These are phyloP conservation scores for Candida caryicola DNA, from an alignment of 805 yeast genomes.

Conservation along the genomic window DNA sequence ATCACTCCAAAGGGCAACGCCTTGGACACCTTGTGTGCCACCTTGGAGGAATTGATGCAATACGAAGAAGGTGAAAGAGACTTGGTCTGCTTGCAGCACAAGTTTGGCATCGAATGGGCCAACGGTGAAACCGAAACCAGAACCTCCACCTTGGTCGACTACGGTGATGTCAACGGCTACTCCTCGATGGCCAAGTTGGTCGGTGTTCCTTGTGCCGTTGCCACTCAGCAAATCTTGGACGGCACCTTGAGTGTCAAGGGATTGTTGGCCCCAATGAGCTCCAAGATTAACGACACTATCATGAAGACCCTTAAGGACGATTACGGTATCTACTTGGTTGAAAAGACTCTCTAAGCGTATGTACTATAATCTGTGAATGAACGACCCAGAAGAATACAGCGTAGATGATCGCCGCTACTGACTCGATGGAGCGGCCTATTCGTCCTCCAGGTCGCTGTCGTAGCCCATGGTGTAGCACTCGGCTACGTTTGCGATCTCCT, in stretches of 20 bases:
- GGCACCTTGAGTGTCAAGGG: conserved; percentile 80
- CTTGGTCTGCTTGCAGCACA: conserved; percentile 92
- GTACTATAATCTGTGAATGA: conserved; percentile 14
- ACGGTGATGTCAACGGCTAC: conserved; percentile 85
- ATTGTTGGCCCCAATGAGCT: conserved; percentile 86
- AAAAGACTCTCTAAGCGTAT: conserved; percentile 36
- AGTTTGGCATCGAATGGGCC: conserved; percentile 95
- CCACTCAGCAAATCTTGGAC: conserved; percentile 77
- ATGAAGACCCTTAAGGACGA: conserved; percentile 89
- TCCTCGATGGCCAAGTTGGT: conserved; percentile 98
- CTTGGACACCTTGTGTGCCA: conserved; percentile 94
- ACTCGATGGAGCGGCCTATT: background rate
- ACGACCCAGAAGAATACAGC: conserved; percentile 11
- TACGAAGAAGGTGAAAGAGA: conserved; percentile 95
- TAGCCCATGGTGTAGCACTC: conserved; percentile 52
- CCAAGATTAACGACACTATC: conserved; percentile 86
- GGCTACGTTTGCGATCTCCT: conserved; percentile 43
- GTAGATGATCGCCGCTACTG: conserved; percentile 6
- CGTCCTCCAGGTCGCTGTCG: conserved; percentile 28
- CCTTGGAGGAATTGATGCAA: conserved; percentile 93
- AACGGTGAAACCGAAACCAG: conserved; percentile 88
- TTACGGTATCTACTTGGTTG: conserved; percentile 82
- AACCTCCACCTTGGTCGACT: conserved; percentile 92
- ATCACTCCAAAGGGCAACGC: conserved; percentile 92
- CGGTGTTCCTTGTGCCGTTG: conserved; percentile 98